Base-by-base conservation (phyloP, 441 rosid species). In the Populus hybrid region DNA sequence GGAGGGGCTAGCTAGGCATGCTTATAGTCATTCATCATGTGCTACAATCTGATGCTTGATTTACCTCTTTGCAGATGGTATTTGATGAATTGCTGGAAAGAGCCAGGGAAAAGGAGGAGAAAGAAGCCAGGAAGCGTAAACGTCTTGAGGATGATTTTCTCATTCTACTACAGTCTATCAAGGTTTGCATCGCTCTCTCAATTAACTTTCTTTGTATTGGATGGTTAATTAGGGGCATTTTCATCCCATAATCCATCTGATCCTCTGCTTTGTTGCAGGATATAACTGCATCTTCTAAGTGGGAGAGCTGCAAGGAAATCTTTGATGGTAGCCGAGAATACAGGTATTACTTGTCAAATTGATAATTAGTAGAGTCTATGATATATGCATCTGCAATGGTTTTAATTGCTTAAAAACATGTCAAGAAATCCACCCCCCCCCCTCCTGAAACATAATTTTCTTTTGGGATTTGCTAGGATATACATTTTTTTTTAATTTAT, bases 21-120 rank as follows among this genome's bases (percentile, higher is more conserved):
- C 57, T 50, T 50, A 50, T 14, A 50, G 57, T 50, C 57, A 50
- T 50, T 50, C 57, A 50, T 50, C 18, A n/a, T 28, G 40, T n/a
- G 4, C 18, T 30, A 28, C 20, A 21, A 72, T 73, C 65, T 24
- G 46, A 77, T 73, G 36, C 32, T 30, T 35, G 10, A 57, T 73
- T 28, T 4, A 30, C n/a, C 21, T 35, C 32, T 76, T 77, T 85
- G 67, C 84, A 96, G 99, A 91, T 93, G 77, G 86, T 93, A 76
- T 96, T 84, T 77, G 93, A 92, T 73, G 99, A 96, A 81, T 81
- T 96, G 79, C 84, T 92, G 40, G 98, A 92, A 86, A 92, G 96
- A 85, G 90, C 88, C 70, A 93, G 86, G 87, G 98, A 96, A 83
- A 96, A 96, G 87, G 98, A 96, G 85, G 98, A 93, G 85, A 96